Percentiles rank a stretch among this genome's conserved stretches.
These are phyloP conservation scores for Herpotrichia juniperi DNA, from an alignment of 2,329 filamentous ascomycete genomes.

Conservation along the genomic window DNA sequence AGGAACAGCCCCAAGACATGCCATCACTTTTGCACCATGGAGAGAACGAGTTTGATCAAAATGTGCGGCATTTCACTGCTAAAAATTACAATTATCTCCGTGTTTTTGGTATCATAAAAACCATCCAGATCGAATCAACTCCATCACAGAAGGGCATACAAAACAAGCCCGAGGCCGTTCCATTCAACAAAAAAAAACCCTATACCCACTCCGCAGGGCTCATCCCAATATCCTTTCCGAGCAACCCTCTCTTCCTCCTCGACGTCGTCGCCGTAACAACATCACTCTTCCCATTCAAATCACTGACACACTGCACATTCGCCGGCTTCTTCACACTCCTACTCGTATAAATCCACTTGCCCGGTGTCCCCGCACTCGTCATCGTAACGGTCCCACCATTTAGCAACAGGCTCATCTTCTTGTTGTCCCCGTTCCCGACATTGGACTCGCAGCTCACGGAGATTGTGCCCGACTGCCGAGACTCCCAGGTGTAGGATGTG, in stretches of 20 bases:
- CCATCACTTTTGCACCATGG: too few relatives aligned
- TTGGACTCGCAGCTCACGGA: slow-evolving; percentile 42
- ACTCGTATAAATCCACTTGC: slow-evolving; percentile 35
- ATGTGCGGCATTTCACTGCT: too few relatives aligned
- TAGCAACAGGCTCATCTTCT: slow-evolving; percentile 35
- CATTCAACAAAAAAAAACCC: too few relatives aligned
- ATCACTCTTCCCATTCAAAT: slow-evolving; percentile 29
- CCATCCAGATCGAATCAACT: too few relatives aligned
- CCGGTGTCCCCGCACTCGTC: slow-evolving; percentile 23
- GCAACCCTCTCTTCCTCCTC: slow-evolving; percentile 21
- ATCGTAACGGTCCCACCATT: slow-evolving; percentile 28
- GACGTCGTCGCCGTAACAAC: slow-evolving; percentile 23
- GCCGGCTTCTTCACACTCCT: slow-evolving; percentile 33
- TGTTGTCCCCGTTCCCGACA: slow-evolving; percentile 38
- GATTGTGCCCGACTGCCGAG: slow-evolving; percentile 36
- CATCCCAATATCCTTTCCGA: slow-evolving; percentile 3
- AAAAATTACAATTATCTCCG: too few relatives aligned
- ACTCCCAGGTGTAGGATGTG: slow-evolving; percentile 41
- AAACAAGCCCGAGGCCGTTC: too few relatives aligned
- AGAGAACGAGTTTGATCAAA: too few relatives aligned
- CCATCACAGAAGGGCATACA: too few relatives aligned
- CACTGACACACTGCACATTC: slow-evolving; percentile 33
- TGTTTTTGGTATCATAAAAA: too few relatives aligned
- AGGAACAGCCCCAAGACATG: too few relatives aligned
- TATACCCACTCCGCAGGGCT: slow-evolving; percentile 4